Evolutionary conservation across 208 protist genomes (phyloP).

Genomic region (Acanthamoeba culbertsoni): DNA sequence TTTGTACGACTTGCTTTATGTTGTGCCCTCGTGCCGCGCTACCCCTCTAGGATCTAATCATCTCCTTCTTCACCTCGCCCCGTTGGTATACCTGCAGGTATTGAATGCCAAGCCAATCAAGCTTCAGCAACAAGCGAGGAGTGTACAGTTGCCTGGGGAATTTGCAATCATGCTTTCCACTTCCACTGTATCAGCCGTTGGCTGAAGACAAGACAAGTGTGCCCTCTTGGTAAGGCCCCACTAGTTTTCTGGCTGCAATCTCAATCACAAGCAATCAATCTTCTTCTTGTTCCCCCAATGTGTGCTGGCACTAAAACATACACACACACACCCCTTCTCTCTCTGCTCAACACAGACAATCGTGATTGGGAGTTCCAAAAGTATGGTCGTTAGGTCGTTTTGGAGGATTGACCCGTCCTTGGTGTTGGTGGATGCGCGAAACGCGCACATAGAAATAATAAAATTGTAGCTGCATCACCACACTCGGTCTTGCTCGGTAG

Average conservation of each 20-base stretch:
- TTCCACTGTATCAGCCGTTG: slow-evolving; percentile 98
- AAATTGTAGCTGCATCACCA: no score
- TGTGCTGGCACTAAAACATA: no score
- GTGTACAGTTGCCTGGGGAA: slow-evolving; percentile 97
- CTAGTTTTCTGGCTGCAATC: no score
- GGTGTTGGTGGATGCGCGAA: no score
- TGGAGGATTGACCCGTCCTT: no score
- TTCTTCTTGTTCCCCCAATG: no score
- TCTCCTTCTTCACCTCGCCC: neutral
- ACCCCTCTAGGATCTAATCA: no score
- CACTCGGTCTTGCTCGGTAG: no score
- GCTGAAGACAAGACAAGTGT: slow-evolving; percentile 98
- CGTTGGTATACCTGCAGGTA: slow-evolving; percentile 75
- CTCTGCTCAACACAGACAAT: slow-evolving; percentile 83
- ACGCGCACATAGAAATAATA: no score
- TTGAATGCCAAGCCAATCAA: slow-evolving; percentile 97
- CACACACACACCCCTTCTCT: no score
- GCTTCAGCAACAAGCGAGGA: slow-evolving; percentile 89
- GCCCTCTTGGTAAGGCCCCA: slow-evolving; percentile 88
- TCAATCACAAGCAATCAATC: neutral
- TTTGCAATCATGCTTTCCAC: slow-evolving; percentile 99
- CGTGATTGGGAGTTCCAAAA: slow-evolving; percentile 97
- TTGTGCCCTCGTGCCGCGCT: neutral
- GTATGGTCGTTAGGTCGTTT: slow-evolving; percentile 92
- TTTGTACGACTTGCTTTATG: no score